phyloP scores from a whole-genome alignment of 768 basidiomycete genomes.

The Leucogyrophana mollusca region DNA sequence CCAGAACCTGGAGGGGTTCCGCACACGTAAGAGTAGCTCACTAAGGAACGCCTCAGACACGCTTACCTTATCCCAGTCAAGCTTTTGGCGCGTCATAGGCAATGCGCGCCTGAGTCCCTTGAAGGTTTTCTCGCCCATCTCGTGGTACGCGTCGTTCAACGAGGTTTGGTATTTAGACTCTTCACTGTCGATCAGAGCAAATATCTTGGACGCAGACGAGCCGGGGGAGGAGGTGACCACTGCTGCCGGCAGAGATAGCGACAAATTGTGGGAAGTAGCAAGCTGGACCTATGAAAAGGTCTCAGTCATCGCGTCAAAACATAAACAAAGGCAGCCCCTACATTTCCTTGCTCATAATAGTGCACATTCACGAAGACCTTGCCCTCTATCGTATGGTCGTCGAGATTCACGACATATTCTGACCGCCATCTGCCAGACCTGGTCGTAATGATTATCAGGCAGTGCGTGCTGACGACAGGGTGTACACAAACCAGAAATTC shows the following conservation, averaged over 20 bases:
- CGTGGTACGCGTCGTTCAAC: conserved; percentile 79
- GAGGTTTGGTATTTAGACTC: conserved; percentile 78
- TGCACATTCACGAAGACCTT: conserved; percentile 84
- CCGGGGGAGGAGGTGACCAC: conserved; percentile 50
- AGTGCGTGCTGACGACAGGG: conserved; percentile 7
- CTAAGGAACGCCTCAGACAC: not conserved
- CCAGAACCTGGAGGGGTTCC: conserved; percentile 43
- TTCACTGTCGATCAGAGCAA: conserved; percentile 81
- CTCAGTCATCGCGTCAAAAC: not conserved
- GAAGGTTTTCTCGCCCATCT: conserved; percentile 93
- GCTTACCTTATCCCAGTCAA: conserved; percentile 92
- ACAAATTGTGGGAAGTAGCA: conserved; percentile 65
- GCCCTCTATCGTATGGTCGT: conserved; percentile 61
- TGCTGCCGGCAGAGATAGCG: conserved; percentile 61
- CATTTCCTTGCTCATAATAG: conserved; percentile 98
- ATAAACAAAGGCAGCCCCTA: conserved; percentile 24
- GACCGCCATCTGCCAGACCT: conserved; percentile 98
- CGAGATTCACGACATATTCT: conserved; percentile 73
- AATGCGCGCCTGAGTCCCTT: conserved; percentile 86
- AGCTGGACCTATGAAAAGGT: conserved; percentile 75
- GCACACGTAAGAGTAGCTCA: not conserved
- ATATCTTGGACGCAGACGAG: conserved; percentile 63
- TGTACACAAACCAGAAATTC: conserved; percentile 76
- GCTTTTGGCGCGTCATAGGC: conserved; percentile 88
- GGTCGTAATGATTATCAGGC: not conserved